These are phyloP conservation scores for Aaosphaeria pasadenensis DNA, from an alignment of 2,329 filamentous ascomycete genomes.

Conservation along the genomic window DNA sequence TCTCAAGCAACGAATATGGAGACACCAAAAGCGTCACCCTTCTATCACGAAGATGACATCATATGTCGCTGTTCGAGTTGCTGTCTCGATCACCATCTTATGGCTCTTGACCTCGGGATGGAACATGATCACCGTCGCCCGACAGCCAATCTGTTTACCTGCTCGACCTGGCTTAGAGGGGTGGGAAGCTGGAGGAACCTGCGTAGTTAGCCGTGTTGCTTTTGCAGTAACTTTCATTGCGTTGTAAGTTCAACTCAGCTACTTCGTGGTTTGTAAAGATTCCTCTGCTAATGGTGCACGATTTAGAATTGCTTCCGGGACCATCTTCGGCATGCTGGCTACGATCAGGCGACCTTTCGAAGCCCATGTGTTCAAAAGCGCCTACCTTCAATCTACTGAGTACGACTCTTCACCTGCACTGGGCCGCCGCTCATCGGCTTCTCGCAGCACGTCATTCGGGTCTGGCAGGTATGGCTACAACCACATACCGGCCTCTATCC, in stretches of 20 bases:
- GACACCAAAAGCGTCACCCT: conserved; percentile 17
- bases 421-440: conserved; percentile 16
- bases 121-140: conserved; percentile 38
- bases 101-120: conserved; percentile 39
- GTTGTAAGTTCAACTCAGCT: conserved; percentile 20
- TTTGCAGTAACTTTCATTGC: conserved; percentile 31
- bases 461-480: conserved; percentile 11
- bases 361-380: conserved; percentile 29
- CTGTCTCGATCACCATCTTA: conserved; percentile 27
- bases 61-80: conserved; percentile 32
- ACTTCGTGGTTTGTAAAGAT: background rate
- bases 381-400: conserved; percentile 11
- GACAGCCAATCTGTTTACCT: conserved; percentile 32
- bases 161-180: conserved; percentile 13
- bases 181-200: conserved; percentile 35
- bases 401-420: conserved; percentile 10
- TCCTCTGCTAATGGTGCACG: conserved; percentile 1
- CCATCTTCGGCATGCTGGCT: conserved; percentile 32
- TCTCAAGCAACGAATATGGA: conserved; percentile 28
- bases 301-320: conserved; percentile 26
- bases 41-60: conserved; percentile 25
- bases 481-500: conserved; percentile 9
- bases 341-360: conserved; percentile 36
- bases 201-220: conserved; percentile 24
- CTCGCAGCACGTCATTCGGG: conserved; percentile 8